These are phyloP conservation scores for Tetrapisispora pingtungensis DNA, from an alignment of 805 yeast genomes.

Conservation along the genomic window DNA sequence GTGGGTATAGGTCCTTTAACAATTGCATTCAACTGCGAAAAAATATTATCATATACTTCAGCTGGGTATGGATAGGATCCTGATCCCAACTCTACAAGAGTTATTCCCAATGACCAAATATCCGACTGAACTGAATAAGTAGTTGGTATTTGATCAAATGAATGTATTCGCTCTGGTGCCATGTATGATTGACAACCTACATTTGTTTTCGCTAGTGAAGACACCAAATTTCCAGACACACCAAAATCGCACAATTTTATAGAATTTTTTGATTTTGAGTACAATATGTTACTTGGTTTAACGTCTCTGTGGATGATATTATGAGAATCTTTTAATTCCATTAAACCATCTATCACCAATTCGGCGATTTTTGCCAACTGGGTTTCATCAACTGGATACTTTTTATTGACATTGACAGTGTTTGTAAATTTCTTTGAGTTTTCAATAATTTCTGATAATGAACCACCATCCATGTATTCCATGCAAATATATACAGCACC, in stretches of 20 bases:
- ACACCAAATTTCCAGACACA: constrained; percentile 91
- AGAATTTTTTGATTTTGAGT: constrained; percentile 62
- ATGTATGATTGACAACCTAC: constrained; percentile 97
- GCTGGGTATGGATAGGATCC: constrained; percentile 94
- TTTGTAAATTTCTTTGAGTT: constrained; percentile 25
- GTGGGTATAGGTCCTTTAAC: constrained; percentile 91
- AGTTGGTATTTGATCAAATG: constrained; percentile 58
- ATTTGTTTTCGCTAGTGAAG: constrained; percentile 88
- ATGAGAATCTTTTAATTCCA: constrained; percentile 76
- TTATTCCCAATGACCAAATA: constrained; percentile 88
- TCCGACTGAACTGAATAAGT: constrained; percentile 91
- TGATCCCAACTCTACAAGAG: constrained; percentile 76
- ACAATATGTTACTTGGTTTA: constrained; percentile 88
- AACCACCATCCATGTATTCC: constrained; percentile 96
- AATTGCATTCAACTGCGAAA: constrained; percentile 87
- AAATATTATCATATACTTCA: constrained; percentile 80
- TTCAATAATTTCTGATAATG: constrained; percentile 75
- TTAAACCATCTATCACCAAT: constrained; percentile 70
- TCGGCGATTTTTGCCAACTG: constrained; percentile 72
- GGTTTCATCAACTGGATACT: constrained; percentile 62
- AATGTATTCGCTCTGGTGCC: constrained; percentile 94
- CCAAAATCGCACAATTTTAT: constrained; percentile 94
- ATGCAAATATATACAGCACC: constrained; percentile 98
- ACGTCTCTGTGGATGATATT: constrained; percentile 94
- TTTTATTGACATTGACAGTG: too few species aligned